A percentile compares a stretch with the other conserved stretches of the same genome.
These are phyloP conservation scores for Aspergillus baeticus DNA, from an alignment of 495 filamentous ascomycete species.

Conservation along the genomic window DNA sequence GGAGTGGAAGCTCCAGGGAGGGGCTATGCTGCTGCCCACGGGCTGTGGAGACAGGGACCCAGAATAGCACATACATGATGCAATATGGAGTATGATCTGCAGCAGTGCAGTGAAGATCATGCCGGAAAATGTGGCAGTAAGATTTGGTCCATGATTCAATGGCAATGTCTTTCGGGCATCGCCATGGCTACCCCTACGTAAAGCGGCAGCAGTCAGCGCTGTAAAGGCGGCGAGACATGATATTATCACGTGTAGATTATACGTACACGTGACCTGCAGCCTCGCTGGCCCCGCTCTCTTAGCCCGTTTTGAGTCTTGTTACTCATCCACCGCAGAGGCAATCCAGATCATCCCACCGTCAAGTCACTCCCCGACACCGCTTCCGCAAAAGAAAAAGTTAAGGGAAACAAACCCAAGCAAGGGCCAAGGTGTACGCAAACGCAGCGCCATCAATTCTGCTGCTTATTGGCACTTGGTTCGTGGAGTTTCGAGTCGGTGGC, in stretches of 20 bases:
- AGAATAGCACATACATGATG: not conserved
- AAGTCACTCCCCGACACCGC: not conserved
- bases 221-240: not conserved
- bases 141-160: too few relatives aligned
- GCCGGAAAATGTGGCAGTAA: not conserved
- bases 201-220: too few relatives aligned
- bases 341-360: conserved; percentile 3
- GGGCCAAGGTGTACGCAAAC: not conserved
- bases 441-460: not conserved
- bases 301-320: conserved; percentile 1
- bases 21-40: not conserved
- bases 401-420: not conserved
- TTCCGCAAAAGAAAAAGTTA: not conserved
- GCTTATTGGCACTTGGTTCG: not conserved
- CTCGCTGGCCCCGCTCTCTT: conserved; percentile 2
- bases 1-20: conserved; percentile 1
- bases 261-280: not conserved
- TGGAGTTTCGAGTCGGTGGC: not conserved
- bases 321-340: conserved; percentile 15
- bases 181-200: too few relatives aligned
- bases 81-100: conserved; percentile 3
- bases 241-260: not conserved
- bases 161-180: not conserved
- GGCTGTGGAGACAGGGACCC: not conserved
- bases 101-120: not conserved